Percentiles rank a stretch among this genome's conserved stretches.
Evolutionary conservation across 768 basidiomycete genomes (phyloP).

Genomic region (Pisolithus tinctorius): DNA sequence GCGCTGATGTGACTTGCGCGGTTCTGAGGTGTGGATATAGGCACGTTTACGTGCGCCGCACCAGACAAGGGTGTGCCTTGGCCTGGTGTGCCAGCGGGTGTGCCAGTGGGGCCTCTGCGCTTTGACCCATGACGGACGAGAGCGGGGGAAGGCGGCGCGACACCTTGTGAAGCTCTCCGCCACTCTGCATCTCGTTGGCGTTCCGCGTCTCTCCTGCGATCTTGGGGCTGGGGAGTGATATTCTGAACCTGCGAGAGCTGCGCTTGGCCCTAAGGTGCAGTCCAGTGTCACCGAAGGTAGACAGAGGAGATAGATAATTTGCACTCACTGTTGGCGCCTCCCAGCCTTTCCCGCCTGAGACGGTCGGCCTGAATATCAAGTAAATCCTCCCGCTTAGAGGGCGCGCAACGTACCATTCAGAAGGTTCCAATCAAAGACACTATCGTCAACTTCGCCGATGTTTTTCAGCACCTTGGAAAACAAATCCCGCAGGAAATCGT

Average conservation of each 20-base stretch:
- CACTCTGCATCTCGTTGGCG: constrained; percentile 52
- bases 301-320: background rate
- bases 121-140: constrained; percentile 74
- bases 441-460: constrained; percentile 86
- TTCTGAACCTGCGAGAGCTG: constrained; percentile 62
- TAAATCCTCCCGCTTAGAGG: background rate
- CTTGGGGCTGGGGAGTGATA: constrained; percentile 41
- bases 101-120: constrained; percentile 56
- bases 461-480: constrained; percentile 93
- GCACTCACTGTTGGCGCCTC: constrained; percentile 67
- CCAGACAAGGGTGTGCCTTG: constrained; percentile 67
- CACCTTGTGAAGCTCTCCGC: constrained; percentile 54
- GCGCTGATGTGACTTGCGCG: constrained; percentile 37
- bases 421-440: constrained; percentile 93
- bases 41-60: constrained; percentile 69
- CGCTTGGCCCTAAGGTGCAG: constrained; percentile 44
- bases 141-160: constrained; percentile 70
- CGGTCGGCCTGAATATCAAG: background rate
- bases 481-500: constrained; percentile 93
- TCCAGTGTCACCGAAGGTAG: constrained; percentile 6
- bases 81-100: constrained; percentile 47
- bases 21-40: constrained; percentile 48
- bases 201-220: constrained; percentile 52
- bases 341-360: constrained; percentile 86
- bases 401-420: constrained; percentile 56